phyloP scores from a whole-genome alignment of 352 stramenopile genomes.

The Phytopythium cucurbitacearum region DNA sequence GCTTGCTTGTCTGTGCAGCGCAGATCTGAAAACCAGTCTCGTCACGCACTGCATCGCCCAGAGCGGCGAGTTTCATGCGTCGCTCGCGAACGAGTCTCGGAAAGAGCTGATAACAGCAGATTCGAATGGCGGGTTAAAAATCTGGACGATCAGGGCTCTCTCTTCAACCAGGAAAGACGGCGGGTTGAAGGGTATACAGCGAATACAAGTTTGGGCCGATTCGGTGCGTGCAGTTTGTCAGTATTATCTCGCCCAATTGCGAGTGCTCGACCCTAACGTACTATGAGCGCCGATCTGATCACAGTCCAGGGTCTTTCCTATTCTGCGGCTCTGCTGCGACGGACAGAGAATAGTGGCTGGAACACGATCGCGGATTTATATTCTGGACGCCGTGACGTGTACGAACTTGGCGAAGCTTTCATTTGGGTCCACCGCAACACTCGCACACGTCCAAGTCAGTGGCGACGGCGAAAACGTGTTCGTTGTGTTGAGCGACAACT shows the following conservation, averaged over 20 bases:
- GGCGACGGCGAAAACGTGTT: too few relatives aligned
- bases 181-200: slow-evolving; percentile 44
- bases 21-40: slow-evolving; percentile 33
- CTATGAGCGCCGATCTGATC: too few relatives aligned
- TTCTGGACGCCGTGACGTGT: slow-evolving; percentile 32
- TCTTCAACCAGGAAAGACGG: slow-evolving; percentile 14
- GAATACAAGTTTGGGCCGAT: slow-evolving; percentile 16
- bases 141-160: slow-evolving; percentile 35
- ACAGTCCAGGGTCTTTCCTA: not conserved
- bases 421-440: too few relatives aligned
- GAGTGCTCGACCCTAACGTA: too few relatives aligned
- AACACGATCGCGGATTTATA: slow-evolving; percentile 22
- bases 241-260: too few relatives aligned
- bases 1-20: slow-evolving; percentile 12
- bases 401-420: not conserved
- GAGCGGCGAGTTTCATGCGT: slow-evolving; percentile 22
- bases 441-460: too few relatives aligned
- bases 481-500: too few relatives aligned
- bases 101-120: slow-evolving; percentile 46
- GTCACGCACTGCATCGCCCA: slow-evolving; percentile 31
- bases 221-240: too few relatives aligned
- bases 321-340: slow-evolving; percentile 6
- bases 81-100: slow-evolving; percentile 32
- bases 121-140: slow-evolving; percentile 46
- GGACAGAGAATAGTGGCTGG: slow-evolving; percentile 26